These are phyloP conservation scores for Arthonia radiata DNA, from an alignment of 495 filamentous ascomycete genomes.

Conservation along the genomic window DNA sequence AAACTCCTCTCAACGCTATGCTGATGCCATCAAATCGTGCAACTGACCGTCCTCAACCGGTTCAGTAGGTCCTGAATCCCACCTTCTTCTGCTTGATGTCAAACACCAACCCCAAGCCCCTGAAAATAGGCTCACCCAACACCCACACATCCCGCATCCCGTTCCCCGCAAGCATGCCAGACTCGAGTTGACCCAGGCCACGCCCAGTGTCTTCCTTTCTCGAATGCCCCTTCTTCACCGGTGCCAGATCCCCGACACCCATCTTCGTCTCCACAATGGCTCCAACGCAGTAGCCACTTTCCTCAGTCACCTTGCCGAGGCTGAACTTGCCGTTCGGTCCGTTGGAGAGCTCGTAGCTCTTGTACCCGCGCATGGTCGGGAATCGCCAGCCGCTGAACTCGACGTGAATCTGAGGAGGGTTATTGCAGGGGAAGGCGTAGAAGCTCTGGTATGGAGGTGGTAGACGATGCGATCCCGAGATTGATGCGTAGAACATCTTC, in stretches of 20 bases:
- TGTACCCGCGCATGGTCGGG: constrained; percentile 9
- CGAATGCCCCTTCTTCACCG: too few relatives aligned
- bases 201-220: constrained; percentile 3
- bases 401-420: constrained; percentile 11
- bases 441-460: constrained; percentile 10
- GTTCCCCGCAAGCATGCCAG: constrained; percentile 8
- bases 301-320: constrained; percentile 10
- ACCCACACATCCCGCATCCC: constrained; percentile 15
- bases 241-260: constrained; percentile 7
- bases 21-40: too few relatives aligned
- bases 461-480: constrained; percentile 16
- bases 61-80: constrained; percentile 2
- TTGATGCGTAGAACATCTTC: constrained; percentile 17
- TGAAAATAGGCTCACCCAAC: constrained; percentile 12
- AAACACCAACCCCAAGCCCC: constrained; percentile 12
- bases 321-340: constrained; percentile 13
- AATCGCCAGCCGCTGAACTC: constrained; percentile 10
- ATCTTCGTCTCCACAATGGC: constrained; percentile 14
- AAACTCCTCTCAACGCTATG: too few relatives aligned
- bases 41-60: too few relatives aligned
- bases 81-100: constrained; percentile 11
- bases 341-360: constrained; percentile 4
- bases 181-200: not conserved
- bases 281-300: constrained; percentile 15
- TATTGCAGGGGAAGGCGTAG: constrained; percentile 14